Evolutionary conservation across 2,329 filamentous ascomycete species (phyloP), one percentile per base, ranked within the genome.

Genomic region (Ophiostoma himal-ulmi): DNA sequence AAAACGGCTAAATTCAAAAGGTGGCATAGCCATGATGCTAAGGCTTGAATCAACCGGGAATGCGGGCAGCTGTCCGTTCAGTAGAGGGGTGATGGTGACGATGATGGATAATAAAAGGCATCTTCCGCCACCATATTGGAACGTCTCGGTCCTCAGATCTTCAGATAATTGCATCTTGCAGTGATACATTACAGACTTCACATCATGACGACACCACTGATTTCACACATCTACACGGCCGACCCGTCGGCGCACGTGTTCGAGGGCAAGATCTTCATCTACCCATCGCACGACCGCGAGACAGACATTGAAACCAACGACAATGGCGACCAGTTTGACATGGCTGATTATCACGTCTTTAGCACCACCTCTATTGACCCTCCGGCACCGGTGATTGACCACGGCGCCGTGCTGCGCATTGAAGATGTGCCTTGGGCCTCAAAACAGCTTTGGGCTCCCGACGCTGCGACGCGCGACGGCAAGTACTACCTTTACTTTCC

Each of bases 281-380:
- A 93, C 81, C 91, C 91, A 26, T 93, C 90, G 30, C 91, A 94
- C 80, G 91, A 94, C 79, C 86, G 90, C 74, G 89, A 92, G 78
- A 91, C 89, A 5, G 85, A 88, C 78, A 91, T 92, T 78, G 71
- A 85, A 71, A 89, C 90, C 83, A 93, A 94, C 81, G 91, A 93
- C 83, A 92, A 93, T 83, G 91, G 91, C 77, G 91, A 93, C 80
- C 91, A 93, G 78, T 93, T 93, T 78, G 91, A 92, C 81, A 94
- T 93, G 91, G 84, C 81, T 70, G 91, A 94, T 82, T 94, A 94
- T 83, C 91, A 93, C 79, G 91, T 94, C 78, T 89, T 93, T 79
- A 89, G 86, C 74, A 81, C 80, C 36, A 75, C 78, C 13, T 82
- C 81, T 37, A 79, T 86, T 71, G 84, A 86, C 70, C 81, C 83